Percentiles rank a stretch among this genome's conserved stretches.
These are phyloP conservation scores for Coelastrella sp. DNA, from an alignment of 139 green algal genomes.

Conservation along the genomic window DNA sequence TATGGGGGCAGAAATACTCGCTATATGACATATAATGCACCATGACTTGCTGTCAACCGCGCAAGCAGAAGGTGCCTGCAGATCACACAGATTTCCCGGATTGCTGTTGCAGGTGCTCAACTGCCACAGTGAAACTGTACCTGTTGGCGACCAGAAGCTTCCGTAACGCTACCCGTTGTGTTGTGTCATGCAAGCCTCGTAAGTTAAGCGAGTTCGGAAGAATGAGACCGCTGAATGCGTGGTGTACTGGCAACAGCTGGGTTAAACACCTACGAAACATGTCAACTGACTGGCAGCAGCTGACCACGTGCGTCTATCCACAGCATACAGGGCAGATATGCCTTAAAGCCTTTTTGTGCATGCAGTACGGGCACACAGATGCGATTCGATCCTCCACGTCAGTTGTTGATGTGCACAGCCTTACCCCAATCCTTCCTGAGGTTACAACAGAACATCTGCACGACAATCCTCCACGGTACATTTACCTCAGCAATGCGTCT, in stretches of 20 bases:
- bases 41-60: neutral
- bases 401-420: too few relatives aligned
- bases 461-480: too few relatives aligned
- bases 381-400: too few relatives aligned
- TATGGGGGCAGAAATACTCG: too few relatives aligned
- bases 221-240: neutral
- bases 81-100: neutral
- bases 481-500: too few relatives aligned
- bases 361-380: too few relatives aligned
- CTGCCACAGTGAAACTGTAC: neutral
- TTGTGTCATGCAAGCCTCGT: neutral
- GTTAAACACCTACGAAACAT: neutral
- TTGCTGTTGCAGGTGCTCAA: neutral
- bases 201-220: neutral
- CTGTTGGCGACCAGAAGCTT: slow-evolving; percentile 47
- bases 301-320: too few relatives aligned
- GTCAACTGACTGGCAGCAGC: neutral
- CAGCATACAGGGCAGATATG: too few relatives aligned
- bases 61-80: neutral
- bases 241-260: neutral
- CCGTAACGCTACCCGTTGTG: neutral
- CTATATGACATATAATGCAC: neutral
- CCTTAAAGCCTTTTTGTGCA: too few relatives aligned
- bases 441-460: too few relatives aligned
- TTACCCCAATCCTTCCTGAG: too few relatives aligned